Percentiles rank a stretch among this genome's conserved stretches.
These are phyloP conservation scores for Coemansia pectinata DNA, from an alignment of 192 early-diverging fungal species.

Conservation along the genomic window DNA sequence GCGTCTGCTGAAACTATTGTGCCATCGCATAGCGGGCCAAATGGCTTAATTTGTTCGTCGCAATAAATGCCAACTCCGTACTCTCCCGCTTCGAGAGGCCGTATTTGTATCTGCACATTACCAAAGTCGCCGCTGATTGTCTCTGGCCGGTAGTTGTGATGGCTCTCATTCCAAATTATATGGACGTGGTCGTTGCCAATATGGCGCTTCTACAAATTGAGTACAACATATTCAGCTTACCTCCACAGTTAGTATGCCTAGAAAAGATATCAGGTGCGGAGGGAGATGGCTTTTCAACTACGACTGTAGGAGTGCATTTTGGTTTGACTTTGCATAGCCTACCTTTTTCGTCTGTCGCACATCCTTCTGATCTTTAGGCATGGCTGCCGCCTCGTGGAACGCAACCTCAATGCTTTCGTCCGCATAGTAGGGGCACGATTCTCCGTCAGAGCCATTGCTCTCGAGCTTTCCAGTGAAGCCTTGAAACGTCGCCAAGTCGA, in stretches of 20 bases:
- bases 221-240: background rate
- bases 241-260: background rate
- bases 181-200: constrained; percentile 99
- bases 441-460: constrained; percentile 73
- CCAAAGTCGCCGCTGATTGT: constrained; percentile 99
- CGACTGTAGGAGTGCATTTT: background rate
- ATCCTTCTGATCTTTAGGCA: constrained; percentile 83
- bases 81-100: constrained; percentile 71
- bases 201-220: constrained; percentile 80
- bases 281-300: background rate
- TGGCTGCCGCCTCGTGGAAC: constrained; percentile 87
- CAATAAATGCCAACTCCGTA: constrained; percentile 60
- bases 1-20: constrained; percentile 74
- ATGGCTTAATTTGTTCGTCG: constrained; percentile 70
- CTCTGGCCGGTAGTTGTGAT: constrained; percentile 76
- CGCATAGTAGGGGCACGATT: constrained; percentile 78
- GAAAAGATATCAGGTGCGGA: background rate
- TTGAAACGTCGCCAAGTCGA: constrained; percentile 78
- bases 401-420: constrained; percentile 83
- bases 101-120: constrained; percentile 91
- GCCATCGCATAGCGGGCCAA: constrained; percentile 84
- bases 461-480: constrained; percentile 91
- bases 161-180: constrained; percentile 97
- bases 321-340: constrained; percentile 11
- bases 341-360: constrained; percentile 91